A percentile compares a stretch with the other conserved stretches of the same genome.
phyloP scores from a whole-genome alignment of 805 yeast species.

The Candida hispaniensis region DNA sequence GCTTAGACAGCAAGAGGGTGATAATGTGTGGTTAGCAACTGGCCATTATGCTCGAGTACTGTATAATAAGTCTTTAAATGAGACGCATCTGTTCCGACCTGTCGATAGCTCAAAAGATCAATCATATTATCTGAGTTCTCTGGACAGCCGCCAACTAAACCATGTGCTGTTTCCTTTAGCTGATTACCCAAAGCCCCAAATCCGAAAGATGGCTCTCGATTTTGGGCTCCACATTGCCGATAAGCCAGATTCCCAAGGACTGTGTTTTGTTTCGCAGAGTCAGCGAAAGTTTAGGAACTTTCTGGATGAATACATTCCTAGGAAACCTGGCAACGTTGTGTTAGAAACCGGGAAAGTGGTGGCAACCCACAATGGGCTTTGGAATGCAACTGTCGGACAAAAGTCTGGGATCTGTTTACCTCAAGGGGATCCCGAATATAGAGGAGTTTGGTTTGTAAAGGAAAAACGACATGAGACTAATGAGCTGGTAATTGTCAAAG shows the following conservation, averaged over 20 bases:
- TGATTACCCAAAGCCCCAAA: constrained; percentile 59
- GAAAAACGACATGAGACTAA: constrained; percentile 55
- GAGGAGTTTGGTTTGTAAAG: constrained; percentile 81
- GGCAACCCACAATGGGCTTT: constrained; percentile 77
- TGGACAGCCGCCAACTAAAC: constrained; percentile 37
- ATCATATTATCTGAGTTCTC: constrained; percentile 75
- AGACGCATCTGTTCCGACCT: constrained; percentile 46
- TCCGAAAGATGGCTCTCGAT: constrained; percentile 54
- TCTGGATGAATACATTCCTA: constrained; percentile 59
- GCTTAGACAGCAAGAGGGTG: constrained; percentile 31
- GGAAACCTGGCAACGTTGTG: constrained; percentile 69
- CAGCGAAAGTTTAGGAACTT: constrained; percentile 58
- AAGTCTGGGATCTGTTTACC: constrained; percentile 73
- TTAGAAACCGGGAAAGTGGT: constrained; percentile 63
- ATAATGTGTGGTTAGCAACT: constrained; percentile 76
- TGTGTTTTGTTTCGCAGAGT: constrained; percentile 75
- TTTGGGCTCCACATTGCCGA: constrained; percentile 47
- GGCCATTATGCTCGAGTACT: constrained; percentile 40
- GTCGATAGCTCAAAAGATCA: constrained; percentile 64
- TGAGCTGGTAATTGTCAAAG: constrained; percentile 69
- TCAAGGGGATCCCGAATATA: constrained; percentile 64
- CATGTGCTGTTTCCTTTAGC: constrained; percentile 72
- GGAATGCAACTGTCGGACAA: constrained; percentile 96
- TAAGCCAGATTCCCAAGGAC: constrained; percentile 91
- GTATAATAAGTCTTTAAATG: constrained; percentile 26